Percentiles rank a stretch among this genome's conserved stretches.
These are phyloP conservation scores for Plasmopara halstedii DNA, from an alignment of 352 stramenopile species.

Conservation along the genomic window DNA sequence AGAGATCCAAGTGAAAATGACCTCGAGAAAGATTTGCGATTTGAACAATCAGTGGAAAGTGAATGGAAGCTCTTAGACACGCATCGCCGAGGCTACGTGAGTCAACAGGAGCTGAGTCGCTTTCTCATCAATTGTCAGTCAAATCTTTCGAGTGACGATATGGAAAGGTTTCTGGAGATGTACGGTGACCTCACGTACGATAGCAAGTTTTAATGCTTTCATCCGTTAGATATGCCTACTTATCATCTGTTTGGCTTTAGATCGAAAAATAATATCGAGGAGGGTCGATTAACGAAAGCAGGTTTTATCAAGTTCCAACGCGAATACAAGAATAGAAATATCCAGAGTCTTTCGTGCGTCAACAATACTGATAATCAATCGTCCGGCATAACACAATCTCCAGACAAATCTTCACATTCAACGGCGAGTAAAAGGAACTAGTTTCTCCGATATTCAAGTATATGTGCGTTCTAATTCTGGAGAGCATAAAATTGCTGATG, in stretches of 20 bases:
- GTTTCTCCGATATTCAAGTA: too few species aligned
- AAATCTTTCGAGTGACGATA: conserved; percentile 30
- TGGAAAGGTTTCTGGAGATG: conserved; percentile 47
- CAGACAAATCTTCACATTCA: too few species aligned
- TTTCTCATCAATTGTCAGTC: conserved; percentile 45
- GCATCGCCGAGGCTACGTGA: conserved; percentile 34
- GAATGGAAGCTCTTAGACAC: conserved; percentile 59
- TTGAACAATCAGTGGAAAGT: conserved; percentile 28
- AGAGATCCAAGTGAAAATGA: conserved; percentile 10
- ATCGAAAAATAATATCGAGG: conserved; percentile 14
- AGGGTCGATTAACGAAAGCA: conserved; percentile 35
- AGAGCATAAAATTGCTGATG: too few species aligned
- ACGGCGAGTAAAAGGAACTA: too few species aligned
- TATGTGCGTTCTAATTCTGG: too few species aligned
- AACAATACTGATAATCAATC: too few species aligned
- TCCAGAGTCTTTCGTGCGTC: too few species aligned
- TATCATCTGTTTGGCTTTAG: too few species aligned
- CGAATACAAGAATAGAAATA: conserved; percentile 39
- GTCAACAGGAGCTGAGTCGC: conserved; percentile 29
- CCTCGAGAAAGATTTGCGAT: conserved; percentile 11
- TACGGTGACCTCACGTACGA: conserved; percentile 28
- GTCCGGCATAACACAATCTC: too few species aligned
- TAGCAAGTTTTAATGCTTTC: not conserved
- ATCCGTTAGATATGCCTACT: too few species aligned
- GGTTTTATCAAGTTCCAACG: conserved; percentile 44